These are phyloP conservation scores for Pestalotiopsis sp. DNA, from an alignment of 2,329 filamentous ascomycete genomes.

Conservation along the genomic window DNA sequence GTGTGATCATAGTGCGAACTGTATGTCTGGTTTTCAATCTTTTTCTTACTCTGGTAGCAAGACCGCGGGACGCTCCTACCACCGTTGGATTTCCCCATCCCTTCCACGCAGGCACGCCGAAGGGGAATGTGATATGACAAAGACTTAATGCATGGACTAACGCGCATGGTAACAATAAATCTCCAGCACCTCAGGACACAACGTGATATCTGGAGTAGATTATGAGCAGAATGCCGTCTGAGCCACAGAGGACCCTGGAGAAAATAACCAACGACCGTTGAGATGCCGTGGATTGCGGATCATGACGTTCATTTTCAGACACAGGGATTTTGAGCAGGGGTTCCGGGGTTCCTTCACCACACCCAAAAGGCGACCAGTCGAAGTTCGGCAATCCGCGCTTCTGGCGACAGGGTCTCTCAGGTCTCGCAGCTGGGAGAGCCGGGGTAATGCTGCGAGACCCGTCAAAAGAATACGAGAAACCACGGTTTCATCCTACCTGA, in stretches of 20 bases:
- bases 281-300: slow-evolving; percentile 4
- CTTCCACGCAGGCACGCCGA: not conserved
- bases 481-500: slow-evolving; percentile 8
- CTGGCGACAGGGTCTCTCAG: not conserved
- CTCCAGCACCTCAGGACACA: not conserved
- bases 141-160: not conserved
- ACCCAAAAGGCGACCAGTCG: not conserved
- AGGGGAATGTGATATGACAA: not conserved
- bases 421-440: not conserved
- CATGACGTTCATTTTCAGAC: slow-evolving; percentile 9
- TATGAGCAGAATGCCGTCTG: not conserved
- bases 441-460: not conserved
- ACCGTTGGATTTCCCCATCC: not conserved
- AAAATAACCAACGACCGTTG: slow-evolving; percentile 1
- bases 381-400: not conserved
- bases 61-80: not conserved
- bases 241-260: not conserved
- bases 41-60: not conserved
- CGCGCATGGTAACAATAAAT: not conserved
- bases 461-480: slow-evolving; percentile 11
- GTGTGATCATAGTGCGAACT: not conserved
- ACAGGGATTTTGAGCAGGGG: not conserved
- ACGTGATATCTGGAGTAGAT: not conserved
- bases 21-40: not conserved
- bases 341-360: slow-evolving; percentile 1